These are phyloP conservation scores for Globisporangium nunn DNA, from an alignment of 352 stramenopile species.

Conservation along the genomic window DNA sequence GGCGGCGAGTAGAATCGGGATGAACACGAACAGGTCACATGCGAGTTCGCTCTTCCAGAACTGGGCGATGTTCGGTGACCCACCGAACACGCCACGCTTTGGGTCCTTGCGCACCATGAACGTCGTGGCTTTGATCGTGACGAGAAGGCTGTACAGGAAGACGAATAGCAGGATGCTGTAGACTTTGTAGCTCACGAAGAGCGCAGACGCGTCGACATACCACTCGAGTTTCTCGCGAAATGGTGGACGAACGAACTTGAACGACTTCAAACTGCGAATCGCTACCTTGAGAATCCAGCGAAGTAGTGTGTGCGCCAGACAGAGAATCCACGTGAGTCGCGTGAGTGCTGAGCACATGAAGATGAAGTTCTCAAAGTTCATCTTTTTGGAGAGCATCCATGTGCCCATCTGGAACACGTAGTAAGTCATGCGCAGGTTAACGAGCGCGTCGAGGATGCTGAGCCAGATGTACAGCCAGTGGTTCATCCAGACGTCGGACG, in stretches of 20 bases:
- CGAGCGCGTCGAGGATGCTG: constrained; percentile 41
- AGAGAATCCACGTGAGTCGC: constrained; percentile 51
- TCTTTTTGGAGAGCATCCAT: constrained; percentile 44
- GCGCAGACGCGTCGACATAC: constrained; percentile 19
- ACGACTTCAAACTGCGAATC: constrained; percentile 77
- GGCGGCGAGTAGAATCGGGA: constrained; percentile 22
- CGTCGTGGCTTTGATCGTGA: constrained; percentile 16
- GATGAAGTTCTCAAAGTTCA: constrained; percentile 42
- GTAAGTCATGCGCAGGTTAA: constrained; percentile 39
- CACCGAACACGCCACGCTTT: constrained; percentile 34
- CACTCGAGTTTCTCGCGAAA: constrained; percentile 17
- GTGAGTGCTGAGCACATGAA: constrained; percentile 43
- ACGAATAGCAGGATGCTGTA: constrained; percentile 27
- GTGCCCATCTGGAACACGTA: constrained; percentile 35
- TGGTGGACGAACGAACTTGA: constrained; percentile 27
- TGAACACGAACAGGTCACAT: constrained; percentile 34
- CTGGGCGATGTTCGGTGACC: constrained; percentile 20
- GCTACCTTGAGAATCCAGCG: constrained; percentile 24
- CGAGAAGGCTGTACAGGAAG: constrained; percentile 19
- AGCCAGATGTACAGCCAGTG: constrained; percentile 57
- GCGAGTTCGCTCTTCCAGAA: constrained; percentile 52
- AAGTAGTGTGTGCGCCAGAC: constrained; percentile 27
- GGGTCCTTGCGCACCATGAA: constrained; percentile 19
- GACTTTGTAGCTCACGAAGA: constrained; percentile 41
- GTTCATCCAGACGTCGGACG: constrained; percentile 58